Percentiles rank a stretch among this genome's conserved stretches.
phyloP scores from a whole-genome alignment of 441 rosid species.

The Hura crepitans region DNA sequence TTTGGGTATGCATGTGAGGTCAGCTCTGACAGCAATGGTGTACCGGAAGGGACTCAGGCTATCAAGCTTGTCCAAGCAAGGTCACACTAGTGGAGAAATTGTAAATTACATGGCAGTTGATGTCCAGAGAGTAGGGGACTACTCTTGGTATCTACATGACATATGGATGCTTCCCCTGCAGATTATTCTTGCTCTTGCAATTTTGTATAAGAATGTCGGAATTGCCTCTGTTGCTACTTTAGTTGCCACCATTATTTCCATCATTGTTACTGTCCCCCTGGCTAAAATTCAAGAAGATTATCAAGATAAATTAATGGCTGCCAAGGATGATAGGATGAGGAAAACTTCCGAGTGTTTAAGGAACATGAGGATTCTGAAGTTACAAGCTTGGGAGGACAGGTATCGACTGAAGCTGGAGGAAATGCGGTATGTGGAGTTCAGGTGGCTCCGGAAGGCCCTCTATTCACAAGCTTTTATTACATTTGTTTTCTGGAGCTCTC shows the following conservation, averaged over 20 bases:
- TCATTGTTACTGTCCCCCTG: slow-evolving; percentile 72
- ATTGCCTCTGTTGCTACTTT: slow-evolving; percentile 89
- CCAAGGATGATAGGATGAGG: slow-evolving; percentile 99
- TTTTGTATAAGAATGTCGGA: slow-evolving; percentile 87
- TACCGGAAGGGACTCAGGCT: slow-evolving; percentile 83
- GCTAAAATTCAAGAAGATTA: slow-evolving; percentile 92
- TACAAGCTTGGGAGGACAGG: slow-evolving; percentile 99
- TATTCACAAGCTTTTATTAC: slow-evolving; percentile 97
- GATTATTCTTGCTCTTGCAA: slow-evolving; percentile 91
- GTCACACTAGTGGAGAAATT: slow-evolving; percentile 89
- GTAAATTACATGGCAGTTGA: slow-evolving; percentile 99
- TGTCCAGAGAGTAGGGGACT: slow-evolving; percentile 96
- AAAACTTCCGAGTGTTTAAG: slow-evolving; percentile 95
- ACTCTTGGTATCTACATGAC: slow-evolving; percentile 97
- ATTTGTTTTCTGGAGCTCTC: slow-evolving; percentile 98
- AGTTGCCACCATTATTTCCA: slow-evolving; percentile 80
- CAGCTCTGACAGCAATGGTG: slow-evolving; percentile 97
- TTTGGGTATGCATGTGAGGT: slow-evolving; percentile 97
- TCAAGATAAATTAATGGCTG: slow-evolving; percentile 92
- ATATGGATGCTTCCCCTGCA: slow-evolving; percentile 99
- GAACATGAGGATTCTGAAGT: slow-evolving; percentile 95
- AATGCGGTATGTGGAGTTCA: slow-evolving; percentile 86
- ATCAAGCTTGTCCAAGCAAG: slow-evolving; percentile 85
- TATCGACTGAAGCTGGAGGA: slow-evolving; percentile 75
- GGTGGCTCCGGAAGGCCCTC: slow-evolving; percentile 92